These are phyloP conservation scores for Erucastrum elatum DNA, from an alignment of 345 rosid genomes.

Conservation along the genomic window DNA sequence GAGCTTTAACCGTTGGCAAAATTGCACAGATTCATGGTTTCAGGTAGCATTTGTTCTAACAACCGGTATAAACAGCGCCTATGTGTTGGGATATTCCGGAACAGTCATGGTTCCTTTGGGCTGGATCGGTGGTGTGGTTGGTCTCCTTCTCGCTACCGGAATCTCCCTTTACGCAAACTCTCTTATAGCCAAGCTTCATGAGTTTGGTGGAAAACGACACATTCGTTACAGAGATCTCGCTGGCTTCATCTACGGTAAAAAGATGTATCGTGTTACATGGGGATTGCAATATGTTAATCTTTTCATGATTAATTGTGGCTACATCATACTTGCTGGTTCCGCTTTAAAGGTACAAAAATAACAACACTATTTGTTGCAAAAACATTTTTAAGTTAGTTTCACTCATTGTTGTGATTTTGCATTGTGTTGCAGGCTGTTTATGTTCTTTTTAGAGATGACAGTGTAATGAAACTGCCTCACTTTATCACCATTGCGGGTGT, in stretches of 20 bases:
- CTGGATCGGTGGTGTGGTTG: neutral
- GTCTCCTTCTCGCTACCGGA: neutral
- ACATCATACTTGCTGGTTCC: conserved; percentile 54
- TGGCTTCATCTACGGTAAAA: neutral
- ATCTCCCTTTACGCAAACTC: neutral
- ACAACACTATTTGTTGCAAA: neutral
- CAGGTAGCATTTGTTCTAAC: neutral
- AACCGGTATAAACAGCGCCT: conserved; percentile 4
- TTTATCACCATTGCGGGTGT: conserved; percentile 55
- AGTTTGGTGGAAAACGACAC: neutral
- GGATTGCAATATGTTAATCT: conserved; percentile 55
- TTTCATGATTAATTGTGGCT: conserved; percentile 60
- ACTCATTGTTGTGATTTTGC: neutral
- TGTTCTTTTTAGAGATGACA: conserved; percentile 53
- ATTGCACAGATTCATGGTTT: conserved; percentile 31
- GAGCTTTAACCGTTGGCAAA: neutral
- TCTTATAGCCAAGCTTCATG: neutral
- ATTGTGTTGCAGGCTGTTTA: conserved; percentile 47
- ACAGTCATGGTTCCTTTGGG: conserved; percentile 1
- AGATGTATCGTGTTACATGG: conserved; percentile 43
- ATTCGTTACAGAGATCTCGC: neutral
- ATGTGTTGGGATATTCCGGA: neutral
- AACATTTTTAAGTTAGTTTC: neutral
- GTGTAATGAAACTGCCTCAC: conserved; percentile 53
- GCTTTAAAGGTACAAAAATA: conserved; percentile 39